phyloP scores from a whole-genome alignment of 257 asterid species.

The Solanum microdontum region DNA sequence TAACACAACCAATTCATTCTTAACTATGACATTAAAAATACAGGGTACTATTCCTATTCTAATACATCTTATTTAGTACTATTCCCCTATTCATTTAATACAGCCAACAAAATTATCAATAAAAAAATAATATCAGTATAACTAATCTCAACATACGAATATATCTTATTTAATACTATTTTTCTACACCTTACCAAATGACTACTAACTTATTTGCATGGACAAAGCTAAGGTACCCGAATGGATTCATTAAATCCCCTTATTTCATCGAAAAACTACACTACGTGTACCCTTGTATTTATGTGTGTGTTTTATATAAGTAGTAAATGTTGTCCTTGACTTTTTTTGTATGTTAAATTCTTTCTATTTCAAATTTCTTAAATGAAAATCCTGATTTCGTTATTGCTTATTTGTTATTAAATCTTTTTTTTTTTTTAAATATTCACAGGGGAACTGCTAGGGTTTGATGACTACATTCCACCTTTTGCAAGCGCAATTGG shows the following conservation, averaged over 20 bases:
- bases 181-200: neutral
- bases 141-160: neutral
- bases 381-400: neutral
- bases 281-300: neutral
- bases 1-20: neutral
- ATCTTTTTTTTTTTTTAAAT: too few species aligned
- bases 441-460: slow-evolving; percentile 1
- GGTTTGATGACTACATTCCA: slow-evolving; percentile 22
- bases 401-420: neutral
- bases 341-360: neutral
- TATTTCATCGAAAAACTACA: neutral
- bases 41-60: neutral
- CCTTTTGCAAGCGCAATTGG: slow-evolving; percentile 28
- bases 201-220: neutral
- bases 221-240: neutral
- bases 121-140: neutral
- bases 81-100: neutral
- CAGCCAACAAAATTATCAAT: neutral
- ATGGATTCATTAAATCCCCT: neutral
- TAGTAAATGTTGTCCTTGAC: neutral
- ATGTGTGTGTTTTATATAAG: too few species aligned
- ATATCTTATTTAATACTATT: neutral
- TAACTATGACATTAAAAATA: neutral
- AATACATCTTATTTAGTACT: neutral
- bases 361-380: neutral